Percentiles rank a stretch among this genome's conserved stretches.
phyloP scores from a whole-genome alignment of 208 protist species.

The Crithidia acanthocephali region DNA sequence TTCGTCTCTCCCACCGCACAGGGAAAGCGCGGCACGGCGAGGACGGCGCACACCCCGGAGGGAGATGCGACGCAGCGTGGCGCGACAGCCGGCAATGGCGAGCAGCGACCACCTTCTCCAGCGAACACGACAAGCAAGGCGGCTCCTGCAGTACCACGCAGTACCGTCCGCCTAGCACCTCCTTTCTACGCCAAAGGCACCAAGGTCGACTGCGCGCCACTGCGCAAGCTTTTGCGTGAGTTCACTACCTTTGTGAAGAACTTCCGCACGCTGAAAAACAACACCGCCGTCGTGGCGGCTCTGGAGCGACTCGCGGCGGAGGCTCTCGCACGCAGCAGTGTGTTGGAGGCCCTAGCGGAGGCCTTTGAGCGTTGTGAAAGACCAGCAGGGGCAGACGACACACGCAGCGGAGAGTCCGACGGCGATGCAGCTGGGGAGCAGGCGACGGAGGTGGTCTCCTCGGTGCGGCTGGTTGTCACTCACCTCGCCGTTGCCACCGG shows the following conservation, averaged over 20 bases:
- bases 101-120: no score
- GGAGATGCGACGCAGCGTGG: not conserved
- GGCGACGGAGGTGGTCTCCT: not conserved
- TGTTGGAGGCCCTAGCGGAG: conserved; percentile 30
- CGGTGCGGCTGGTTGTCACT: conserved; percentile 2
- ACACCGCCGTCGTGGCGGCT: conserved; percentile 22
- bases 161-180: not conserved
- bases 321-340: conserved; percentile 33
- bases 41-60: not conserved
- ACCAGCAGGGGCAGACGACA: no score
- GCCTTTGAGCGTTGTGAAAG: not conserved
- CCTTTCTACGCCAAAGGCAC: not conserved
- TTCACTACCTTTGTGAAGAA: conserved; percentile 45
- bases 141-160: no score
- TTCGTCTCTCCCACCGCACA: not conserved
- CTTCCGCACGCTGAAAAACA: conserved; percentile 41
- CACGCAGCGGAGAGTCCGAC: no score
- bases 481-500: not conserved
- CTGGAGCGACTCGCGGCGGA: conserved; percentile 47
- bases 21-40: not conserved
- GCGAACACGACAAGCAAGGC: no score
- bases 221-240: conserved; percentile 41
- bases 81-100: no score
- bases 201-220: conserved; percentile 2
- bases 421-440: not conserved